phyloP scores from a whole-genome alignment of 331 rosid species.

The Cydonia oblonga region DNA sequence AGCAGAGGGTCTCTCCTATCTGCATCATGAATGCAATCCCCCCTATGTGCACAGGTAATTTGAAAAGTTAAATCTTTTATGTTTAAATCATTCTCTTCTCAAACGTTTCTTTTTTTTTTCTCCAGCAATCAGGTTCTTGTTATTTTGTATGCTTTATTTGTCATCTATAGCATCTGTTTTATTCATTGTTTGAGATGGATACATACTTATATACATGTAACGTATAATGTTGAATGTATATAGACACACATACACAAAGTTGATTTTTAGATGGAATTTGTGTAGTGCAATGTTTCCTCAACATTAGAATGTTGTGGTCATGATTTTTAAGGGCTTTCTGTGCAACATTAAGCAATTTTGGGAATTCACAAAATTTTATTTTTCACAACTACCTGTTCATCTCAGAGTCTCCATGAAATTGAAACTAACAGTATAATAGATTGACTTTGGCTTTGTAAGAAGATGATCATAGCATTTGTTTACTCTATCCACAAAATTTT shows the following conservation, averaged over 20 bases:
- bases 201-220: too few relatives aligned
- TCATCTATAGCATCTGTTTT: background rate
- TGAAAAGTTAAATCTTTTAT: conserved; percentile 6
- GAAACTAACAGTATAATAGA: background rate
- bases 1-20: conserved; percentile 79
- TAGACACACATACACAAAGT: background rate
- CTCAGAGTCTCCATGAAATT: background rate
- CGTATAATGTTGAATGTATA: background rate
- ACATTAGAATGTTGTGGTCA: background rate
- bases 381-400: background rate
- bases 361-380: background rate
- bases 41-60: conserved; percentile 85
- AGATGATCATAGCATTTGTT: background rate
- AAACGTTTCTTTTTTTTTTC: background rate
- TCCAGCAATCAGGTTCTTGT: background rate
- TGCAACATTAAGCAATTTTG: background rate
- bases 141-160: background rate
- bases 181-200: background rate
- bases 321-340: background rate
- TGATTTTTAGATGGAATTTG: background rate
- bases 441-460: background rate
- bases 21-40: conserved; percentile 82
- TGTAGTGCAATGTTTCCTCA: background rate
- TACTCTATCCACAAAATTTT: background rate
- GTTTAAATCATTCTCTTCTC: background rate